Evolutionary conservation across 1,284 basidiomycete genomes (phyloP), one percentile per base, ranked within the genome.

Genomic region (Sphaerobolus stellatus): DNA sequence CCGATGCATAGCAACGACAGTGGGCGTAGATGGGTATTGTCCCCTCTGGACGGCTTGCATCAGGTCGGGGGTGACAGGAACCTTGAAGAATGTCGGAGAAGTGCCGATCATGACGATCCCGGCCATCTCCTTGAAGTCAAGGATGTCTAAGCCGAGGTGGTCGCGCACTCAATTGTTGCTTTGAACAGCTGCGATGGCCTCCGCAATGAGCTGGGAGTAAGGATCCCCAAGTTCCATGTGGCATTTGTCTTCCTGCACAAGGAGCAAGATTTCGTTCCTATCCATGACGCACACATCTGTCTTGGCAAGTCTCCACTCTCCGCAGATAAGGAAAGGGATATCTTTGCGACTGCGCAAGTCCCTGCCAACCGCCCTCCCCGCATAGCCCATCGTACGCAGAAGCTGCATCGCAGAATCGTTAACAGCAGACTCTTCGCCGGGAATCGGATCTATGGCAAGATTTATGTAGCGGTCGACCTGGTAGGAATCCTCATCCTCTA

Each of bases 171-270:
- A 16, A 48, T 73, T 71, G 50, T 70, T 72, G 33, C 58, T 40
- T n/a, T 61, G 38, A 58, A 72, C 73, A 14, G 71, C 71, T 4
- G 68, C 71, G 47, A 75, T 65, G 8, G 72, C 71, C 49, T 65
- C 64, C 24, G 70, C 70, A 28, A 75, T 64, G 30, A 72, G 61
- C 59, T 70, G 71, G n/a, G 68, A 61, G 34, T 65, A 60, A 16
- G 67, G 65, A 49, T 69, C 59, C 18, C 46, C 30, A 14, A 24
- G 29, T 31, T 59, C 61, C 7, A 30, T 28, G 20, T 56, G 52
- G 18, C 58, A 58, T 56, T 70, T 72, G 58, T 68, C 66, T 56
- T 70, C 66, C 46, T 67, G 66, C 13, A 72, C 60, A 20, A 72
- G 54, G 27, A 70, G 64, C 4, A 67, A 24, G 31, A 65, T 61